These are phyloP conservation scores for Ceratocystiopsis minuta DNA, from an alignment of 2,329 filamentous ascomycete species.

Conservation along the genomic window DNA sequence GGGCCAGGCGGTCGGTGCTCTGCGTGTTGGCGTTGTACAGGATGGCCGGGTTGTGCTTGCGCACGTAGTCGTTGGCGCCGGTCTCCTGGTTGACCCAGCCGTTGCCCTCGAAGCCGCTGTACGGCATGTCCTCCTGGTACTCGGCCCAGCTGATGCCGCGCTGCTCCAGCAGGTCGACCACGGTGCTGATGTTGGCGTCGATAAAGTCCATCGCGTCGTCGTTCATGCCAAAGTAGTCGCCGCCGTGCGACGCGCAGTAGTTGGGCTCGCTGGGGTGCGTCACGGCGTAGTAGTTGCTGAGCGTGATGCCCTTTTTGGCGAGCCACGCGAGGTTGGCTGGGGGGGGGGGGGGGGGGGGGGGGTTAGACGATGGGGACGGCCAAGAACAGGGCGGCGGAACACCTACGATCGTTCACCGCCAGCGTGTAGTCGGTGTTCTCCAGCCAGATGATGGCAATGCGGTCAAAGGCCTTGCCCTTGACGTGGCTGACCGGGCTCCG, in stretches of 20 bases:
- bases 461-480: conserved; percentile 53
- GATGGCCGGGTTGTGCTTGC: conserved; percentile 59
- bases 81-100: conserved; percentile 46
- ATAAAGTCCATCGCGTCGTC: conserved; percentile 46
- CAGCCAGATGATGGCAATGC: conserved; percentile 56
- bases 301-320: conserved; percentile 41
- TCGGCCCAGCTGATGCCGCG: conserved; percentile 48
- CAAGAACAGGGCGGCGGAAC: no score
- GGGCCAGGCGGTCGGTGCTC: conserved; percentile 38
- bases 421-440: conserved; percentile 58
- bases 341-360: not conserved
- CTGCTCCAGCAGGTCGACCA: conserved; percentile 51
- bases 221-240: conserved; percentile 57
- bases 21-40: conserved; percentile 47
- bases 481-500: conserved; percentile 43
- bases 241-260: conserved; percentile 49
- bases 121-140: conserved; percentile 67
- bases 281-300: conserved; percentile 40
- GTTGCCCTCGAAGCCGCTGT: conserved; percentile 50
- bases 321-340: conserved; percentile 35
- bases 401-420: conserved; percentile 42
- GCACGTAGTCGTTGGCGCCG: conserved; percentile 57
- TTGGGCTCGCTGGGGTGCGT: conserved; percentile 64
- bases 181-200: conserved; percentile 42
- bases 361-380: not conserved